phyloP scores from a whole-genome alignment of 768 basidiomycete genomes.

The Cubamyces sp. region DNA sequence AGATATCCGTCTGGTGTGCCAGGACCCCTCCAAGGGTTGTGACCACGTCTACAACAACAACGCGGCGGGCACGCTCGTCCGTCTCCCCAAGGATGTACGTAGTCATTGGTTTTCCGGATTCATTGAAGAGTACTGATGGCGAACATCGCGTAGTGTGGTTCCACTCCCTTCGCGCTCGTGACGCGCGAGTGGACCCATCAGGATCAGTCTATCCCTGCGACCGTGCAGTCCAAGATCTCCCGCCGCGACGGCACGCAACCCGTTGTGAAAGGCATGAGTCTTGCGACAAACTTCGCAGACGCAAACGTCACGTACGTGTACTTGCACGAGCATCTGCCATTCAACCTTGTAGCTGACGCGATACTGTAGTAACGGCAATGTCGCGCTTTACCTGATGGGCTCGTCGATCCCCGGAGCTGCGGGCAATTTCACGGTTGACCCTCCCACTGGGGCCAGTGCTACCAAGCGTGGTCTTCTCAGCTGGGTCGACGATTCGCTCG shows the following conservation, averaged over 20 bases:
- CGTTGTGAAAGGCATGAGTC: conserved; percentile 43
- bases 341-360: not conserved
- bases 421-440: conserved; percentile 16
- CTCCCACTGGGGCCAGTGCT: not conserved
- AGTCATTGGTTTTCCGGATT: not conserved
- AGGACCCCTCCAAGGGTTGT: conserved; percentile 38
- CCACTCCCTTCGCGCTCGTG: conserved; percentile 39
- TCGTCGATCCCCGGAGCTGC: conserved; percentile 17
- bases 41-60: conserved; percentile 44
- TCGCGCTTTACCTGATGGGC: conserved; percentile 20
- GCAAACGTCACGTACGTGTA: conserved; percentile 27
- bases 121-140: not conserved
- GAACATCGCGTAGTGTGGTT: conserved; percentile 27
- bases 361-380: conserved; percentile 15
- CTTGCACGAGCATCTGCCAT: not conserved
- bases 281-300: conserved; percentile 45
- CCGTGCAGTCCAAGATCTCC: conserved; percentile 34
- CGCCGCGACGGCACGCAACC: conserved; percentile 41
- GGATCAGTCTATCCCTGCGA: conserved; percentile 47
- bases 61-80: conserved; percentile 54
- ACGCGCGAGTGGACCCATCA: conserved; percentile 44
- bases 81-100: conserved; percentile 55
- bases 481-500: conserved; percentile 12
- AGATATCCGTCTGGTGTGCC: conserved; percentile 55
- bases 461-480: conserved; percentile 20